Percentiles rank a stretch among this genome's conserved stretches.
phyloP scores from a whole-genome alignment of 805 yeast genomes.

The Candida succiphila region DNA sequence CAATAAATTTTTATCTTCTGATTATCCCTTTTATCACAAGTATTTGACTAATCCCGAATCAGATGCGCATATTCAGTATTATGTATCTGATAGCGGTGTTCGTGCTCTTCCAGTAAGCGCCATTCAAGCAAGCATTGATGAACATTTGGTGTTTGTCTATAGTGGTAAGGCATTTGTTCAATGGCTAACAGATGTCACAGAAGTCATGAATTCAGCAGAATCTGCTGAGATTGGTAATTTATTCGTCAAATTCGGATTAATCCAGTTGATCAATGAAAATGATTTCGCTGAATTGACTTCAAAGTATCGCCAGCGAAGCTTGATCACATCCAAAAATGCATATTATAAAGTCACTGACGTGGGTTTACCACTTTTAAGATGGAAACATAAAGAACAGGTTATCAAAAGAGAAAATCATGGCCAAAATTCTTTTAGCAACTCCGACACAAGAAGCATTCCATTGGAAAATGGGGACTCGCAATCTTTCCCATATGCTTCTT shows the following conservation, averaged over 20 bases:
- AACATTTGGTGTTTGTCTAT: constrained; percentile 33
- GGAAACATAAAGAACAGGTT: constrained; percentile 6
- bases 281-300: not conserved
- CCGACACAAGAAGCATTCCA: too few species aligned
- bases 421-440: too few species aligned
- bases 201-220: constrained; percentile 41
- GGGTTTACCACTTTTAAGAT: constrained; percentile 13
- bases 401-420: not conserved
- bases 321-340: constrained; percentile 10
- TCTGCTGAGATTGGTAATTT: constrained; percentile 43
- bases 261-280: not conserved
- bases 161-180: constrained; percentile 75
- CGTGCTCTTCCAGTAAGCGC: constrained; percentile 39
- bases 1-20: not conserved
- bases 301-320: not conserved
- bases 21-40: constrained; percentile 63
- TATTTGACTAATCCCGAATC: constrained; percentile 87
- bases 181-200: constrained; percentile 89
- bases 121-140: constrained; percentile 5
- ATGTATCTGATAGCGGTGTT: constrained; percentile 55
- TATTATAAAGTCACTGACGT: constrained; percentile 12
- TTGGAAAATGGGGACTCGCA: too few species aligned
- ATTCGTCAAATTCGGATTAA: constrained; percentile 34
- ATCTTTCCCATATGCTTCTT: not conserved
- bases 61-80: constrained; percentile 73